Conservation (phyloP, 371 early-diverging fungal species). For the Apophysomyces sp. region DNA sequence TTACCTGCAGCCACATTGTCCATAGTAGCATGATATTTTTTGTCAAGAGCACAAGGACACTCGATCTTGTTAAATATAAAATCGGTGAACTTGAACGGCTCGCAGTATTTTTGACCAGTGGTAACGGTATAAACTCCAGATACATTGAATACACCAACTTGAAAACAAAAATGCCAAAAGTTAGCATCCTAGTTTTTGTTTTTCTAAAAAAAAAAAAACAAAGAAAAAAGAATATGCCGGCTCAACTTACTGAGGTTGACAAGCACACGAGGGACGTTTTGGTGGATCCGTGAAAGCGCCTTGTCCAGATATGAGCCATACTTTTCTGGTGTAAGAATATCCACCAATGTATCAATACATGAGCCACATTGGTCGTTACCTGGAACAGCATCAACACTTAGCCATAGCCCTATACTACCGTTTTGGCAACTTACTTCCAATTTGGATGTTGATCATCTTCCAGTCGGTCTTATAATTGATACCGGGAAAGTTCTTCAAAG, state of each 20-base stretch:
- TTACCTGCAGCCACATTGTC: not conserved
- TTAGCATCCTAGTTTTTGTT: no score
- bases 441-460: conserved; percentile 18
- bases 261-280: conserved; percentile 17
- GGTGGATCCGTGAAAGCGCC: conserved; percentile 17
- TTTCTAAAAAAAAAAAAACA: no score
- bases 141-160: conserved; percentile 15
- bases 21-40: conserved; percentile 1
- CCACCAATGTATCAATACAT: not conserved
- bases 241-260: conserved; percentile 16
- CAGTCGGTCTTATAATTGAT: conserved; percentile 10
- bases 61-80: conserved; percentile 5
- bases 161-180: not conserved
- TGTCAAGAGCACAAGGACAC: conserved; percentile 10
- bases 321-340: conserved; percentile 16
- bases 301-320: conserved; percentile 20
- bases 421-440: conserved; percentile 7
- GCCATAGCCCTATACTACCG: not conserved
- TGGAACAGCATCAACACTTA: not conserved
- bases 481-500: conserved; percentile 11
- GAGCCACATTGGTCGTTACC: conserved; percentile 28
- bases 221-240: not conserved
- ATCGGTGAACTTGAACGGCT: not conserved
- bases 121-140: conserved; percentile 10
- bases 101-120: conserved; percentile 9